Conservation (phyloP, 192 early-diverging fungal genomes). For the Gigaspora rosea region DNA sequence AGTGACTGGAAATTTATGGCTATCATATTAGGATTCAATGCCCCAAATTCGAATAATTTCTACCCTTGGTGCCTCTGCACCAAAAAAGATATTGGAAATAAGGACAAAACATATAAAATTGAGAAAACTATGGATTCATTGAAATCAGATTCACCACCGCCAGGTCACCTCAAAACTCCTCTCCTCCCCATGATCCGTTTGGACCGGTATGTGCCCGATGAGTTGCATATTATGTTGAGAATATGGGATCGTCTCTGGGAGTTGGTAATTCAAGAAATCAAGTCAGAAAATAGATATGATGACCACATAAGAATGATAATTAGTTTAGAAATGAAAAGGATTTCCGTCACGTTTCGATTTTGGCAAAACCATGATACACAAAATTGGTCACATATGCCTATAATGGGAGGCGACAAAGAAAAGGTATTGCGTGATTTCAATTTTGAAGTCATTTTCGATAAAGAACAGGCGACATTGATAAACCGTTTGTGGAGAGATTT, state of each 20-base stretch:
- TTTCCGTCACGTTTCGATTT: neutral
- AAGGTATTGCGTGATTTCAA: neutral
- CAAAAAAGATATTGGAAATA: too few species aligned
- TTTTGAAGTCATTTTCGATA: neutral
- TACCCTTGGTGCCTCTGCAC: too few species aligned
- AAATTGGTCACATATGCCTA: neutral
- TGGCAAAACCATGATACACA: neutral
- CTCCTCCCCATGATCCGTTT: neutral
- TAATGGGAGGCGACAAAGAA: neutral
- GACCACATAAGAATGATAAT: neutral
- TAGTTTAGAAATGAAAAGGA: neutral
- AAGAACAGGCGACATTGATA: neutral
- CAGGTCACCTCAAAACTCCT: neutral
- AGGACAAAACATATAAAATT: too few species aligned
- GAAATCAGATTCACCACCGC: too few species aligned
- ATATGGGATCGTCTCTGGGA: neutral
- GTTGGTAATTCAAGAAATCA: constrained; percentile 9
- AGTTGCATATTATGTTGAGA: neutral
- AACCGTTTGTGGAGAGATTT: neutral
- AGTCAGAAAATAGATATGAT: neutral
- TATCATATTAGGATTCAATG: too few species aligned
- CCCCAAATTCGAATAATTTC: too few species aligned
- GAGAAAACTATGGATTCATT: too few species aligned
- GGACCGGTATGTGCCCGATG: neutral
- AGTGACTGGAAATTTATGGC: too few species aligned